phyloP scores from a whole-genome alignment of 192 early-diverging fungal species.

The Rhizophagus prolifer region DNA sequence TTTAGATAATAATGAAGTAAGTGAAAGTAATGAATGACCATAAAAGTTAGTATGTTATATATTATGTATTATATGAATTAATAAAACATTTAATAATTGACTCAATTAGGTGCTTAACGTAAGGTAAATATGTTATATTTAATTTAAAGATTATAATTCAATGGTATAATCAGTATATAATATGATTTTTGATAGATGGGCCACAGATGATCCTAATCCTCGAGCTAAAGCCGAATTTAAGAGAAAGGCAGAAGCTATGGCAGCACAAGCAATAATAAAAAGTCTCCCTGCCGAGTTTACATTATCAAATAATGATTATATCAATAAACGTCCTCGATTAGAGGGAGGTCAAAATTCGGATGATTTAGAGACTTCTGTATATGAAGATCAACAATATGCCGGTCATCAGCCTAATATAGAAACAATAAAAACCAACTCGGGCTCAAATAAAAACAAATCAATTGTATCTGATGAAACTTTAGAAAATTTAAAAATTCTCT shows the following conservation, averaged over 20 bases:
- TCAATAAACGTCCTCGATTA: slow-evolving; percentile 15
- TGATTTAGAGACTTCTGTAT: neutral
- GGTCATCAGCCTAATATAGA: neutral
- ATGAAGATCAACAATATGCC: neutral
- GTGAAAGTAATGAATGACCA: neutral
- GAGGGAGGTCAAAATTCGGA: slow-evolving; percentile 21
- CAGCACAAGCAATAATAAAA: slow-evolving; percentile 51
- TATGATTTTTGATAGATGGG: slow-evolving; percentile 71
- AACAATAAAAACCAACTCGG: neutral
- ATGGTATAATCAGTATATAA: neutral
- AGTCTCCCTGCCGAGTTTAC: slow-evolving; percentile 54
- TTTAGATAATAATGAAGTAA: slow-evolving; percentile 74
- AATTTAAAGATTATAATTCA: slow-evolving; percentile 15
- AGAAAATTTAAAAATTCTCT: slow-evolving; percentile 19
- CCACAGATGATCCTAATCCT: slow-evolving; percentile 80
- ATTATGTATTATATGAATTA: neutral
- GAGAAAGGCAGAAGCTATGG: slow-evolving; percentile 58
- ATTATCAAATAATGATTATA: slow-evolving; percentile 22
- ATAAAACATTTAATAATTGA: neutral
- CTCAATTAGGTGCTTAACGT: slow-evolving; percentile 35
- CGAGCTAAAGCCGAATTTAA: slow-evolving; percentile 50
- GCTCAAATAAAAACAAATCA: slow-evolving; percentile 26
- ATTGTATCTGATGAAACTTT: slow-evolving; percentile 34
- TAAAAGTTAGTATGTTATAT: neutral
- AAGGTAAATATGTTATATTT: slow-evolving; percentile 13